A percentile compares a stretch with the other conserved stretches of the same genome.
These are phyloP conservation scores for Glycyrrhiza uralensis DNA, from an alignment of 306 rosid species.

Conservation along the genomic window DNA sequence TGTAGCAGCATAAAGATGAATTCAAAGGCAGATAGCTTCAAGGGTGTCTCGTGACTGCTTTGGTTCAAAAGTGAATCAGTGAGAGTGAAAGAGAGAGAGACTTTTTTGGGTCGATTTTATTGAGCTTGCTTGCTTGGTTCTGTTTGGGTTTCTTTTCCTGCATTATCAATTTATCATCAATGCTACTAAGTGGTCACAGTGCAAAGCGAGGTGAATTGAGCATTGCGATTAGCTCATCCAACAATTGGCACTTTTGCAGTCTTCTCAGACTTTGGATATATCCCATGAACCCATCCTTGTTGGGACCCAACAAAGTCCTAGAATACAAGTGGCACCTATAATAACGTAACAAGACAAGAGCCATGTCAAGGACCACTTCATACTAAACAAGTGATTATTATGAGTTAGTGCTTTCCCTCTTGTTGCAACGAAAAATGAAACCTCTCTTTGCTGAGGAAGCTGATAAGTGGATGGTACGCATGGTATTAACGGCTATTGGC, in stretches of 20 bases:
- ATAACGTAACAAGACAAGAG: constrained; percentile 20
- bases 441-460: neutral
- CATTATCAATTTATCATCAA: constrained; percentile 52
- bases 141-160: constrained; percentile 43
- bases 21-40: constrained; percentile 62
- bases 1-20: constrained; percentile 74
- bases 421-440: neutral
- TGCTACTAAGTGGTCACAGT: constrained; percentile 63
- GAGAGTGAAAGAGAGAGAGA: constrained; percentile 15
- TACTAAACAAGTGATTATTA: neutral
- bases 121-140: constrained; percentile 42
- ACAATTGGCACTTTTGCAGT: constrained; percentile 39
- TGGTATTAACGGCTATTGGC: no score
- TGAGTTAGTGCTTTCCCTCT: neutral
- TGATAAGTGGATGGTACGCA: no score
- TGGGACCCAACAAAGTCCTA: constrained; percentile 23
- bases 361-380: constrained; percentile 29
- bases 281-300: constrained; percentile 40
- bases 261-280: constrained; percentile 37
- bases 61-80: constrained; percentile 54
- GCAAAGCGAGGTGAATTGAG: constrained; percentile 33
- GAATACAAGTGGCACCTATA: constrained; percentile 37
- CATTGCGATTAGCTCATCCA: constrained; percentile 31
- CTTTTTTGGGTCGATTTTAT: constrained; percentile 36
- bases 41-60: constrained; percentile 81